Conservation (phyloP, 495 filamentous ascomycete species). For the Cladorrhinum samala region DNA sequence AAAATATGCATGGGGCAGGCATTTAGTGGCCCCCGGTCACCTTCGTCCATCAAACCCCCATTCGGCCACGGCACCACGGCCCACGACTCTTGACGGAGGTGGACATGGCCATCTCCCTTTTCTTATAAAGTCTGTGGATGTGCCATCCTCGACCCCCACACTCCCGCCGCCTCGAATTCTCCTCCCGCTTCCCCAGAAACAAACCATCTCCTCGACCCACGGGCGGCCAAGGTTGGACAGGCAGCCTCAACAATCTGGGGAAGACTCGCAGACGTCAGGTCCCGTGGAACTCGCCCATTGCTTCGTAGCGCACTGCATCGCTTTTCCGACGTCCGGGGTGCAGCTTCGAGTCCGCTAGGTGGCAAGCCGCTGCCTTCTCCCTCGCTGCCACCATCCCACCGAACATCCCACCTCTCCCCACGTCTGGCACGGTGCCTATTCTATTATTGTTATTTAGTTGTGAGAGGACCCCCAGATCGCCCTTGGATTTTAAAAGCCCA, state of each 20-base stretch:
- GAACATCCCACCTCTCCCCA: neutral
- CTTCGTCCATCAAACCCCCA: neutral
- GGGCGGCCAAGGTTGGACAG: constrained; percentile 25
- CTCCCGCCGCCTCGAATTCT: constrained; percentile 21
- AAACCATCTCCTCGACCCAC: constrained; percentile 16
- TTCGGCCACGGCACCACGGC: constrained; percentile 16
- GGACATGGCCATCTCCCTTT: constrained; percentile 3
- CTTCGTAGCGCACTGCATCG: constrained; percentile 2
- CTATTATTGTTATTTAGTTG: neutral
- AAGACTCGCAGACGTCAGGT: constrained; percentile 9
- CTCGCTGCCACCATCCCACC: neutral
- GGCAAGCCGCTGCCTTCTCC: too few species aligned
- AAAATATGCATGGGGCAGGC: constrained; percentile 4
- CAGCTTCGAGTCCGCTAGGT: neutral
- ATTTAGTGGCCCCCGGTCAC: neutral
- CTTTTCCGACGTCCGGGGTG: neutral
- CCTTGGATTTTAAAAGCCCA: too few species aligned
- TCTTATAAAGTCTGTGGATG: constrained; percentile 14
- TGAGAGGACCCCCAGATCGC: neutral
- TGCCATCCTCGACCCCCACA: constrained; percentile 27
- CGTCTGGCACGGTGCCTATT: neutral
- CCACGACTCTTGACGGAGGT: neutral
- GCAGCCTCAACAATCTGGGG: constrained; percentile 8
- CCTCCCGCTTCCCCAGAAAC: constrained; percentile 26
- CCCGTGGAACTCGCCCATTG: constrained; percentile 14